A percentile compares a stretch with the other conserved stretches of the same genome.
phyloP scores from a whole-genome alignment of 345 rosid species.

The Heritiera littoralis region DNA sequence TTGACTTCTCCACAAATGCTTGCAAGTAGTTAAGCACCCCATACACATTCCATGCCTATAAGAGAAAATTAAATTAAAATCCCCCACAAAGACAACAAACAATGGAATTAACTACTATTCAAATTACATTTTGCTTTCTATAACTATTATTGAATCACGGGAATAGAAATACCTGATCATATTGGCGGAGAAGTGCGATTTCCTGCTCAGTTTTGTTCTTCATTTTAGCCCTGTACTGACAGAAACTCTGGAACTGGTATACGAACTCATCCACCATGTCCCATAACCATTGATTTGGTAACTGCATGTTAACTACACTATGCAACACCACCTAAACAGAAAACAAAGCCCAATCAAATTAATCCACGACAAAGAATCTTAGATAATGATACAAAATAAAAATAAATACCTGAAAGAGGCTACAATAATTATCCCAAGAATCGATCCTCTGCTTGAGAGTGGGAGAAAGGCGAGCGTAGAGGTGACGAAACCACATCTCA shows the following conservation, averaged over 20 bases:
- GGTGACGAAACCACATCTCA: slow-evolving; percentile 99
- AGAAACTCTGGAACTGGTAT: slow-evolving; percentile 95
- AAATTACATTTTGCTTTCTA: neutral
- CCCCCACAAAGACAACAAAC: neutral
- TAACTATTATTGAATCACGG: neutral
- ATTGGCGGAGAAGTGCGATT: slow-evolving; percentile 72
- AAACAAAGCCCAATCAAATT: neutral
- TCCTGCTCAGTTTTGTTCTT: slow-evolving; percentile 93
- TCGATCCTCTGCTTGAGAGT: slow-evolving; percentile 93
- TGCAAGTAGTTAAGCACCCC: slow-evolving; percentile 99
- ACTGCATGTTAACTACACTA: slow-evolving; percentile 92
- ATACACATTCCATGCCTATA: slow-evolving; percentile 95
- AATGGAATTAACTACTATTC: neutral
- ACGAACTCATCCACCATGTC: slow-evolving; percentile 99
- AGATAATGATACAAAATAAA: neutral
- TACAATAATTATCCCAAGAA: slow-evolving; percentile 95
- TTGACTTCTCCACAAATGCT: slow-evolving; percentile 95
- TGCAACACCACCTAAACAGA: slow-evolving; percentile 79
- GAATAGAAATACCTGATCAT: slow-evolving; percentile 55
- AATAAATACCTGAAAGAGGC: slow-evolving; percentile 63
- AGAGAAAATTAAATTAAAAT: neutral
- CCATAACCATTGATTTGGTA: slow-evolving; percentile 99
- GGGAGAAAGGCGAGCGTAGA: slow-evolving; percentile 89
- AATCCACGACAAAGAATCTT: neutral
- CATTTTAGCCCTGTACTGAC: slow-evolving; percentile 94